These are phyloP conservation scores for Apiosordaria backusii DNA, from an alignment of 495 filamentous ascomycete genomes.

Conservation along the genomic window DNA sequence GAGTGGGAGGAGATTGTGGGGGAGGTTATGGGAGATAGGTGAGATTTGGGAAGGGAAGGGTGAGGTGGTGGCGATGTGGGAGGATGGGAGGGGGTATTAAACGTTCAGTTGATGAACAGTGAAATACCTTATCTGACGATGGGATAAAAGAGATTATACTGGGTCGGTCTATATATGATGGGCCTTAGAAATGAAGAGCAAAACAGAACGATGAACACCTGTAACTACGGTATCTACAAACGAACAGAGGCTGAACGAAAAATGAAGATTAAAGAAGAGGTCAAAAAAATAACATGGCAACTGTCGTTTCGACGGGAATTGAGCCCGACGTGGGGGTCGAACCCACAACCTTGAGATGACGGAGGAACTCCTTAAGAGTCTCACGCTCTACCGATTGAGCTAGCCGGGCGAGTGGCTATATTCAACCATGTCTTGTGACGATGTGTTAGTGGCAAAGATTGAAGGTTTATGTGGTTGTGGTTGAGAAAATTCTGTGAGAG, in stretches of 20 bases:
- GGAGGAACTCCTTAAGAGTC: slow-evolving; percentile 56
- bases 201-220: neutral
- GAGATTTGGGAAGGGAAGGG: neutral
- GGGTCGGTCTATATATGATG: too few relatives aligned
- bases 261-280: neutral
- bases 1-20: slow-evolving; percentile 41
- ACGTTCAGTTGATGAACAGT: too few relatives aligned
- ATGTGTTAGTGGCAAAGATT: neutral
- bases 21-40: neutral
- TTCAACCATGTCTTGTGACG: slow-evolving; percentile 5
- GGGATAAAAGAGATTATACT: too few relatives aligned
- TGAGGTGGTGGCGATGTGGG: neutral
- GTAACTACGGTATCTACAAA: too few relatives aligned
- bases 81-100: too few relatives aligned
- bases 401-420: slow-evolving; percentile 46
- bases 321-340: slow-evolving; percentile 23
- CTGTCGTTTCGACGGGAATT: slow-evolving; percentile 18
- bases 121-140: too few relatives aligned
- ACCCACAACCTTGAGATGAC: slow-evolving; percentile 19
- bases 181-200: too few relatives aligned
- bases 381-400: slow-evolving; percentile 82
- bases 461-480: neutral
- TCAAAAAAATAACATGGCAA: neutral
- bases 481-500: neutral
- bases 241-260: too few relatives aligned